A percentile compares a stretch with the other conserved stretches of the same genome.
Conservation (phyloP, 306 rosid genomes). For the Acacia crassicarpa region DNA sequence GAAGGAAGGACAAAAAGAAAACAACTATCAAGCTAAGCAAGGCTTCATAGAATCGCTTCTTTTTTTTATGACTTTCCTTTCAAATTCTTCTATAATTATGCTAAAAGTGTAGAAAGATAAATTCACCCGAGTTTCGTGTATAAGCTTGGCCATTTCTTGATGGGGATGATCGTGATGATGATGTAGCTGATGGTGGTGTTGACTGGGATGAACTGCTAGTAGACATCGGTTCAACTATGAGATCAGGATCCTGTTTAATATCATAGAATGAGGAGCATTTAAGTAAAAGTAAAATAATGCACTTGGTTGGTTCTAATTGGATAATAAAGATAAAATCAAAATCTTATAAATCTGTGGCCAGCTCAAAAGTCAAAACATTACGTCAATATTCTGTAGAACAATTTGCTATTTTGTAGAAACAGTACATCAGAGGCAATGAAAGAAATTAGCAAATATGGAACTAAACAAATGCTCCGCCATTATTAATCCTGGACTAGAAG, state of each 20-base stretch:
- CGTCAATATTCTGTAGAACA: neutral
- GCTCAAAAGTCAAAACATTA: neutral
- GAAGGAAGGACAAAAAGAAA: neutral
- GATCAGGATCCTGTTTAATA: conserved; percentile 71
- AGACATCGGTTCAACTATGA: conserved; percentile 80
- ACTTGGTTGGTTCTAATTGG: neutral
- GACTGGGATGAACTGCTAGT: conserved; percentile 64
- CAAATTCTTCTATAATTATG: neutral
- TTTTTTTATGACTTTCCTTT: neutral
- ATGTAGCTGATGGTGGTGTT: conserved; percentile 51
- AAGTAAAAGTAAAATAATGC: conserved; percentile 5
- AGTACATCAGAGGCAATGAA: neutral
- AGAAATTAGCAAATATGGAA: neutral
- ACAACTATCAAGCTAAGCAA: neutral
- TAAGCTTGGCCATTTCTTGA: conserved; percentile 59
- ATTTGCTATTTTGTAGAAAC: neutral
- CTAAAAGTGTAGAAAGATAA: conserved; percentile 14
- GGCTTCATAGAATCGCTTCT: neutral
- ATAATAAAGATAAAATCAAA: neutral
- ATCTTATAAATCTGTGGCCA: neutral
- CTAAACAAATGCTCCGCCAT: neutral
- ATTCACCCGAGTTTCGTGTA: conserved; percentile 56
- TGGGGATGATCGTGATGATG: conserved; percentile 38
- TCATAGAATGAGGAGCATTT: conserved; percentile 30
- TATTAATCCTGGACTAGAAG: neutral